phyloP scores from a whole-genome alignment of 345 rosid species.

The Bruguiera sexangula region DNA sequence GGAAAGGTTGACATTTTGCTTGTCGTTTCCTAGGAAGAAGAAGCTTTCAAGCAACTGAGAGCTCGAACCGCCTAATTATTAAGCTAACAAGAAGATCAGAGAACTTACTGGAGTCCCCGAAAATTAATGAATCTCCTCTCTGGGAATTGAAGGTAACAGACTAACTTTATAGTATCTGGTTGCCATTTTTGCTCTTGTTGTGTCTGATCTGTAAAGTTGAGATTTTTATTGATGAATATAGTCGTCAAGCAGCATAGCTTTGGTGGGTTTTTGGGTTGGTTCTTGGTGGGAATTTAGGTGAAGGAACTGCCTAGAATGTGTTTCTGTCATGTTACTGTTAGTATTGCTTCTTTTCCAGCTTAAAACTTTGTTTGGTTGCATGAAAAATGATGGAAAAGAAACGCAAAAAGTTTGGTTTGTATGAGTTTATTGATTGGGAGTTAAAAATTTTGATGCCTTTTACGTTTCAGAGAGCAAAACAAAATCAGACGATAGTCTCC shows the following conservation, averaged over 20 bases:
- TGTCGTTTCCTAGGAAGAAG: slow-evolving; percentile 29
- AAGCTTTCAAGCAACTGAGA: slow-evolving; percentile 36
- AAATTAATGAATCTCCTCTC: slow-evolving; percentile 11
- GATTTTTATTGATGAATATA: background rate
- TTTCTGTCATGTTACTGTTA: background rate
- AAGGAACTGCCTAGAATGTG: background rate
- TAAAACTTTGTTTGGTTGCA: slow-evolving; percentile 1
- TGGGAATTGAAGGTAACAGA: slow-evolving; percentile 15
- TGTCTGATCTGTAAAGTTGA: background rate
- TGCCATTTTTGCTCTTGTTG: background rate
- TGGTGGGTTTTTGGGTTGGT: background rate
- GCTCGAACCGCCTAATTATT: background rate
- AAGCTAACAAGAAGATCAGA: background rate
- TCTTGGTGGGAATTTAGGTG: background rate
- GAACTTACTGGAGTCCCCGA: background rate
- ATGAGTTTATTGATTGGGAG: background rate
- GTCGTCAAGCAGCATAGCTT: background rate
- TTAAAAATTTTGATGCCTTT: background rate
- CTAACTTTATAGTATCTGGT: background rate
- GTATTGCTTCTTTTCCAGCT: background rate
- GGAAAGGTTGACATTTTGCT: background rate
- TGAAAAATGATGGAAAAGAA: background rate
- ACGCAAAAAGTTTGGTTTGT: background rate
- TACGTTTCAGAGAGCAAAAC: background rate
- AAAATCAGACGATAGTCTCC: background rate